phyloP scores from a whole-genome alignment of 192 early-diverging fungal species.

The Backusella luteola region DNA sequence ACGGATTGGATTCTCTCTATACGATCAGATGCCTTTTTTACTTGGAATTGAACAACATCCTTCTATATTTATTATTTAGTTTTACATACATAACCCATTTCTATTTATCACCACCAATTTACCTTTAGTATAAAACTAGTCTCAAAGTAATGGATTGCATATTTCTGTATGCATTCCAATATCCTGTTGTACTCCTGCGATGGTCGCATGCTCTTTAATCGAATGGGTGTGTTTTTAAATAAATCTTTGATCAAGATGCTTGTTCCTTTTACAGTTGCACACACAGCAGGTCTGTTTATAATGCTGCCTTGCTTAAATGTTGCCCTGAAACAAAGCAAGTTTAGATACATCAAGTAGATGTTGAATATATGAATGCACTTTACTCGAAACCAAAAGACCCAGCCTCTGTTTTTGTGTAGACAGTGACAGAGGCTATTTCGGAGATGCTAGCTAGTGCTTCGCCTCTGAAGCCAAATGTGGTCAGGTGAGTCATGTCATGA shows the following conservation, averaged over 20 bases:
- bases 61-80: neutral
- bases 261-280: constrained; percentile 8
- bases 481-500: constrained; percentile 66
- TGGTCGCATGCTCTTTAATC: constrained; percentile 1
- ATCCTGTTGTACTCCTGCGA: neutral
- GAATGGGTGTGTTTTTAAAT: neutral
- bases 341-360: no score
- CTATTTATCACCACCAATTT: neutral
- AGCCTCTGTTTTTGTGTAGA: neutral
- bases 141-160: constrained; percentile 3
- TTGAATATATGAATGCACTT: neutral
- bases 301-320: neutral
- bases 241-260: neutral
- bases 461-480: constrained; percentile 88
- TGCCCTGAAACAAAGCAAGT: neutral
- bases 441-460: constrained; percentile 66
- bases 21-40: neutral
- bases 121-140: neutral
- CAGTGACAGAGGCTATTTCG: neutral
- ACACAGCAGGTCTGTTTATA: neutral
- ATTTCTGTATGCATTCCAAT: neutral
- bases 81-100: neutral
- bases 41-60: neutral
- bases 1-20: neutral
- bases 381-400: neutral